Base-by-base conservation (phyloP, 805 yeast species). In the Brettanomyces custersianus region DNA sequence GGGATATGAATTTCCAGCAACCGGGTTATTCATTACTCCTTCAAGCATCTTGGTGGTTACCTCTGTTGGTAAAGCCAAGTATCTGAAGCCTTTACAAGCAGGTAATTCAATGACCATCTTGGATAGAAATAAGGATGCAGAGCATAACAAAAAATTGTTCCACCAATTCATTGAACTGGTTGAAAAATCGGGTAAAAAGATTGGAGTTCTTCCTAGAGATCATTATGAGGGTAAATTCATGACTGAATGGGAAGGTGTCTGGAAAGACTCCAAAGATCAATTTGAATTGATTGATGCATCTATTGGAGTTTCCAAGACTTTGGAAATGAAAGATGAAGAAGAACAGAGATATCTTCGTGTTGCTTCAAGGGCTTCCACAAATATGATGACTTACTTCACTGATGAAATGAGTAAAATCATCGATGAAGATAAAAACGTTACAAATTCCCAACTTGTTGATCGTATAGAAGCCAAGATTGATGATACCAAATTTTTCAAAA, bases 1-100 rank as follows among this genome's bases (percentile, higher is more conserved):
- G 33, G 95, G 96, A 4, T 90, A 88, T 55, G 97, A 92, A 55
- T 90, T 90, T 53, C 94, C 95, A n/a, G 92, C 92, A 34, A 87
- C 96, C 2, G 77, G 77, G 21, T 60, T 90, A 36, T 74, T 70
- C 34, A 61, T 88, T 39, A 71, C 82, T 3, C 67, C 70, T 37
- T 72, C 70, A 26, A 75, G 74, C 44, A 63, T 76, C 26, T 57
- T 75, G 4, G 63, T 90, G 37, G 67, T 88, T 39, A 88, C 96
- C 0, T 78, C 90, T 21, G 80, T 77, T 33, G 85, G 85, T 5
- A 90, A 90, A 59, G 86, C 94, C 29, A 84, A 79, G 55, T 80
- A 87, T 62, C 63, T 90, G 46, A 70, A 69, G 29, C 71, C 74
- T 5, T 66, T 86, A 49, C 65, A 69, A 23, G 51, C 66, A 9